Evolutionary conservation across 805 yeast genomes (phyloP).

Genomic region (Metschnikowia anglica): DNA sequence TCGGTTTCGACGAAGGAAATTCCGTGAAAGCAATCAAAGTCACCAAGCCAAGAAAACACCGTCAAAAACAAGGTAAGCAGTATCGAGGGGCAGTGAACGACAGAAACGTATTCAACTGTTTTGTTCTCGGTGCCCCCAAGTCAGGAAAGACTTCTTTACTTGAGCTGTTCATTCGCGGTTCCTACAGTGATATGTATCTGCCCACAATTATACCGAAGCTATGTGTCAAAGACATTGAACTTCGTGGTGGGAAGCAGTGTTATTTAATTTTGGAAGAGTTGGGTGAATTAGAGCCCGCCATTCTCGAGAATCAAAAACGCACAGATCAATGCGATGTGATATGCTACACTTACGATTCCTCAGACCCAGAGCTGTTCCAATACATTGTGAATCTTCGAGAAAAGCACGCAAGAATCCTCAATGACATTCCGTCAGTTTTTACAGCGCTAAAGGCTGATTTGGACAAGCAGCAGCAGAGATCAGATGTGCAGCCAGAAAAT

Average conservation of each 20-base stretch:
- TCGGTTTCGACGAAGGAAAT: constrained; percentile 72
- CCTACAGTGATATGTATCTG: constrained; percentile 65
- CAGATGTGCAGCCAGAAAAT: constrained; percentile 82
- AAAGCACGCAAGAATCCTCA: constrained; percentile 55
- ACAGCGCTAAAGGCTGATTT: constrained; percentile 94
- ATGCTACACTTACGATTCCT: constrained; percentile 87
- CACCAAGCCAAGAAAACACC: constrained; percentile 73
- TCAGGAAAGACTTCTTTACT: constrained; percentile 86
- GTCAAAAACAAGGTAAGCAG: constrained; percentile 61
- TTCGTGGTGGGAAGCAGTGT: constrained; percentile 93
- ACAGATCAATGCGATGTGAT: constrained; percentile 87
- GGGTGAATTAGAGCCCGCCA: constrained; percentile 82
- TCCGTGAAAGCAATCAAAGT: constrained; percentile 56
- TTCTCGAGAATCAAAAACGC: constrained; percentile 65
- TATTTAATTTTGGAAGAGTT: constrained; percentile 87
- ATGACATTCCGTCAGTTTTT: constrained; percentile 73
- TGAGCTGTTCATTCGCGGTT: constrained; percentile 76
- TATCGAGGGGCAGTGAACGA: constrained; percentile 73
- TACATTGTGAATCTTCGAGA: constrained; percentile 69
- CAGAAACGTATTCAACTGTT: constrained; percentile 89
- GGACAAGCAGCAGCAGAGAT: constrained; percentile 92
- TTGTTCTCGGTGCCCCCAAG: constrained; percentile 77
- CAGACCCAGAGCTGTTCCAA: constrained; percentile 93
- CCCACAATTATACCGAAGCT: constrained; percentile 81
- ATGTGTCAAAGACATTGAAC: constrained; percentile 89